Conservation (phyloP, 2,329 filamentous ascomycete species). For the Colletotrichum tofieldiae region DNA sequence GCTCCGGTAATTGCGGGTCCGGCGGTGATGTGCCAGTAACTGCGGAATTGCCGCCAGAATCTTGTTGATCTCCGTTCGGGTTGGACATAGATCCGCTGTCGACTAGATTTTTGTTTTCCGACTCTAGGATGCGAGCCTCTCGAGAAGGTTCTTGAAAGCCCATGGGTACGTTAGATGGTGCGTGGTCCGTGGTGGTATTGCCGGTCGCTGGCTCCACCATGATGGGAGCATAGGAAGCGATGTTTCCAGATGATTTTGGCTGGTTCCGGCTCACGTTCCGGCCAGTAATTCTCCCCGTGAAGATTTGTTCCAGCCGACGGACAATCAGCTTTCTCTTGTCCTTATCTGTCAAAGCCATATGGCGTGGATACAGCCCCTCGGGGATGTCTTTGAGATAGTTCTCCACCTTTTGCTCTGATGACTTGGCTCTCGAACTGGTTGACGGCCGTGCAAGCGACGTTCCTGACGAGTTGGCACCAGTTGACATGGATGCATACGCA, state of each 20-base stretch:
- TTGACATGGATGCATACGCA: conserved; percentile 79
- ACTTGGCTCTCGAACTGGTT: conserved; percentile 55
- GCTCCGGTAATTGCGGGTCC: conserved; percentile 68
- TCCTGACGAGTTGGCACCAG: conserved; percentile 62
- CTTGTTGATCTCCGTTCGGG: conserved; percentile 64
- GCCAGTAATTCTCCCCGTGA: conserved; percentile 77
- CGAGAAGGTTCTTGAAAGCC: conserved; percentile 54
- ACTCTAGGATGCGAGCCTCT: conserved; percentile 65
- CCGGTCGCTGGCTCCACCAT: conserved; percentile 50
- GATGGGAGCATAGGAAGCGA: conserved; percentile 43
- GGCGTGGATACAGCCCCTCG: conserved; percentile 75
- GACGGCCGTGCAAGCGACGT: conserved; percentile 57
- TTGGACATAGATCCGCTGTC: conserved; percentile 63
- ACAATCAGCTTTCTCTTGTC: conserved; percentile 85
- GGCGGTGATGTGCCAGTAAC: conserved; percentile 59
- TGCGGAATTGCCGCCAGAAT: conserved; percentile 57
- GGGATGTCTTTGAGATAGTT: conserved; percentile 82
- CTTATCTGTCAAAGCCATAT: conserved; percentile 77
- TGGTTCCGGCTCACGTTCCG: conserved; percentile 54
- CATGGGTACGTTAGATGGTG: conserved; percentile 48
- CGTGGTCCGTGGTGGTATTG: conserved; percentile 52
- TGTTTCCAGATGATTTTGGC: conserved; percentile 43
- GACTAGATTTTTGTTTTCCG: conserved; percentile 58
- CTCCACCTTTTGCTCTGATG: conserved; percentile 74
- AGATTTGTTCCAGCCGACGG: conserved; percentile 83